Evolutionary conservation across 2,329 filamentous ascomycete genomes (phyloP).

Genomic region (Phialophora expanda): DNA sequence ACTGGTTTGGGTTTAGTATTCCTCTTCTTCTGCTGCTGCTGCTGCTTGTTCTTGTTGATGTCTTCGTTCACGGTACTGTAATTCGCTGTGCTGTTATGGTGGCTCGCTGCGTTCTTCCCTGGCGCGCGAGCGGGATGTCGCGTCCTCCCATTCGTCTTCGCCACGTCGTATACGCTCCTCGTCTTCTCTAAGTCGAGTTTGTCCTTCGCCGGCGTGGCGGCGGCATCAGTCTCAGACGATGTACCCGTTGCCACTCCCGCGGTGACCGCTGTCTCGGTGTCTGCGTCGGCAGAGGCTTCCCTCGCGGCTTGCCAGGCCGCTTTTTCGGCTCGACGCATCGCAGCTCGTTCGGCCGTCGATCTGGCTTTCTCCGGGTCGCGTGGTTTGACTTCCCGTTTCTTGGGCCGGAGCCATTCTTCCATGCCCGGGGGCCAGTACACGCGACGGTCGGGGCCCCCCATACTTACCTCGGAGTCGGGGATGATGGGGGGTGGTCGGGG

Average conservation of each 20-base stretch:
- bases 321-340: constrained; percentile 39
- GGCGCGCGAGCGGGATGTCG: constrained; percentile 42
- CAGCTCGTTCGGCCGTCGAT: constrained; percentile 45
- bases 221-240: constrained; percentile 11
- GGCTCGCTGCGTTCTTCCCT: neutral
- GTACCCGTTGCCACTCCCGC: neutral
- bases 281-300: constrained; percentile 29
- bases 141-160: constrained; percentile 36
- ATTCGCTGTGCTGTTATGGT: neutral
- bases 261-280: neutral
- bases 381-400: constrained; percentile 70
- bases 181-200: constrained; percentile 18
- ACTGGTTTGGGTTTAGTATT: neutral
- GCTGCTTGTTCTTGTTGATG: neutral
- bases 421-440: constrained; percentile 91
- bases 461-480: constrained; percentile 72
- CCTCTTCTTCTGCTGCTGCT: constrained; percentile 40
- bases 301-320: constrained; percentile 38
- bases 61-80: neutral
- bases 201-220: neutral
- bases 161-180: constrained; percentile 21
- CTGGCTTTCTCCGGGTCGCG: constrained; percentile 45
- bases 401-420: constrained; percentile 86
- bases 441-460: constrained; percentile 80
- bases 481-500: constrained; percentile 55